phyloP scores from a whole-genome alignment of 2,329 filamentous ascomycete species.

The Epichloe sibirici region DNA sequence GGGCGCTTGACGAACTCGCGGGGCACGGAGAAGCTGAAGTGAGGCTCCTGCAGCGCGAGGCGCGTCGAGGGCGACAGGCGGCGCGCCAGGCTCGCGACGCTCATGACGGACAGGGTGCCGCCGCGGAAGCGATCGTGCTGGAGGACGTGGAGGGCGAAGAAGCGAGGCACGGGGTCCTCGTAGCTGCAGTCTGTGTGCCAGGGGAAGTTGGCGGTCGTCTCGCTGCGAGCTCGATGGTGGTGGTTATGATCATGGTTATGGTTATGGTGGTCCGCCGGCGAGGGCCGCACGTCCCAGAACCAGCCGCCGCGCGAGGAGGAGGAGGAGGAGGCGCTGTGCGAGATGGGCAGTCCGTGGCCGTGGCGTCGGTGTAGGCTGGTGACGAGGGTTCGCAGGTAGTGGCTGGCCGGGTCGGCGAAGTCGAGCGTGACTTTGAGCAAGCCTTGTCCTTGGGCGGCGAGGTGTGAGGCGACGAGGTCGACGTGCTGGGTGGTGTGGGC shows the following conservation, averaged over 20 bases:
- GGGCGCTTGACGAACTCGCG: constrained; percentile 23
- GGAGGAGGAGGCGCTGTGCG: constrained; percentile 23
- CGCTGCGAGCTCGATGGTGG: neutral
- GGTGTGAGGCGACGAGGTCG: neutral
- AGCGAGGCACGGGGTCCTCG: neutral
- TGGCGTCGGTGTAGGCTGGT: constrained; percentile 20
- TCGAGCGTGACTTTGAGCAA: neutral
- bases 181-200: neutral
- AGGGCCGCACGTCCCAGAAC: constrained; percentile 29
- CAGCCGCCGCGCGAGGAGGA: constrained; percentile 17
- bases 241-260: too few species aligned
- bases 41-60: constrained; percentile 12
- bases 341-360: constrained; percentile 25
- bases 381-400: constrained; percentile 23
- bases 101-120: neutral
- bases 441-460: neutral
- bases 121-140: neutral
- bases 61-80: constrained; percentile 15
- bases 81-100: neutral
- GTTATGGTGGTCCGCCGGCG: too few species aligned
- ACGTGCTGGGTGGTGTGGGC: neutral
- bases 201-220: neutral
- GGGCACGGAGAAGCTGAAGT: constrained; percentile 21
- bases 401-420: constrained; percentile 10
- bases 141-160: neutral